Base-by-base conservation (phyloP, 495 filamentous ascomycete species). In the Neurospora pannonica region DNA sequence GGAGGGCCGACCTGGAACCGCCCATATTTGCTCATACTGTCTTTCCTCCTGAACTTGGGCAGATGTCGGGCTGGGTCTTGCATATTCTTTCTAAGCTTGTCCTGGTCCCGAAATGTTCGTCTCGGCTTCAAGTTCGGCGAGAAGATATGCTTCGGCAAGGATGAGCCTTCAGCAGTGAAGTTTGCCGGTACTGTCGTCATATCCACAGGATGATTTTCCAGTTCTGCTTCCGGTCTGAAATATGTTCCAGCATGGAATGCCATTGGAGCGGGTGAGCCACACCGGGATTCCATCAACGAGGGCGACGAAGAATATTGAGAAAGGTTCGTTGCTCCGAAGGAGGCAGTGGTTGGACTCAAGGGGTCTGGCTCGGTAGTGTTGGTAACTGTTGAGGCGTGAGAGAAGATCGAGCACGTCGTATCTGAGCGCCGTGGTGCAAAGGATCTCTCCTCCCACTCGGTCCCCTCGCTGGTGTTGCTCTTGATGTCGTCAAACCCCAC, bases 331-430 rank as follows among this genome's bases (percentile, higher is more conserved):
- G 31, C 28, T 67, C 15, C 31, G 54, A 19, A 67, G 15, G 28
- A 67, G 1, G 54, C 54, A 67, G 54, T 67, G 15, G 15, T 34
- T 36, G 54, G 54, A 2, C 15, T 67, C 13, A 31, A 19, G 54
- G 72, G 75, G 11, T 75, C 70, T 40, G 74, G 78, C 31, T 80
- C 79, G 0, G 78, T 79, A 28, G 71, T 60, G n/a, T 79, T 46
- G 40, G 78, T 78, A 10, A 15, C 67, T 4, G 72, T 77, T 17
- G 79, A 79, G 2, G 72, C 19, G 2, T 72, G 42, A 48, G 43
- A 39, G 24, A 28, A 73, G 28, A 73, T 54, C 6, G 75, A 79
- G 6, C 40, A 78, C 34, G 28, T 46, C 10, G 77, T 79, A 38
- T 76, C 39, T 31, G 72, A 75, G 72, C 78, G 75, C 9, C 36